Percentiles rank a stretch among this genome's conserved stretches.
Evolutionary conservation across 2,329 filamentous ascomycete species (phyloP).

Genomic region (Ophiosphaerella herpotricha): DNA sequence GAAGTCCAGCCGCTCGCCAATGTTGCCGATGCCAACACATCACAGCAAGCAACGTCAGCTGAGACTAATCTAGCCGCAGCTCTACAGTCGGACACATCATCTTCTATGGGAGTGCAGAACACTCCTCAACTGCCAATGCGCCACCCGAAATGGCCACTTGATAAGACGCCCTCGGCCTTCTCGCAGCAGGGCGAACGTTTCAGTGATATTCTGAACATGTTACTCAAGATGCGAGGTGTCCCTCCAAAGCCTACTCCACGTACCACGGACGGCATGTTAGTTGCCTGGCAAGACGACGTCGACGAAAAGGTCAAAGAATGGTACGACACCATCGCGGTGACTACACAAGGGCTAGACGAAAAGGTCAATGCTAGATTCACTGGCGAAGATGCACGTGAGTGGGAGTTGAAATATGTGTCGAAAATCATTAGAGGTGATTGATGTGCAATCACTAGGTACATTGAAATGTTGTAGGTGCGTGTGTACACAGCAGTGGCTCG

Average conservation of each 20-base stretch:
- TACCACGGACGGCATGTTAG: conserved; percentile 41
- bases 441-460: not conserved
- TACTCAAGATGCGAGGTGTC: conserved; percentile 61
- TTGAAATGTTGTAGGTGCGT: too few species aligned
- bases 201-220: conserved; percentile 60
- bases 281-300: conserved; percentile 38
- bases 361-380: conserved; percentile 33
- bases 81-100: conserved; percentile 22
- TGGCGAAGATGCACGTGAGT: conserved; percentile 39
- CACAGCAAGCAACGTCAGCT: conserved; percentile 4
- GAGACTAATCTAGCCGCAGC: conserved; percentile 30
- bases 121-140: conserved; percentile 11
- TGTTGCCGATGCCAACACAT: conserved; percentile 2
- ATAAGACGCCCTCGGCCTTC: conserved; percentile 57
- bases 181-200: conserved; percentile 63
- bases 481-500: too few species aligned
- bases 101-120: conserved; percentile 5
- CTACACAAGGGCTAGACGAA: conserved; percentile 31
- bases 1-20: conserved; percentile 33
- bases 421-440: conserved; percentile 41
- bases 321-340: conserved; percentile 43
- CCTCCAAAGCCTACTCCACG: conserved; percentile 46
- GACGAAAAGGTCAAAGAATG: conserved; percentile 41
- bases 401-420: conserved; percentile 44
- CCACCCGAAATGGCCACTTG: conserved; percentile 56